phyloP scores from a whole-genome alignment of 2,329 filamentous ascomycete genomes.

The Claviceps lovelessii region DNA sequence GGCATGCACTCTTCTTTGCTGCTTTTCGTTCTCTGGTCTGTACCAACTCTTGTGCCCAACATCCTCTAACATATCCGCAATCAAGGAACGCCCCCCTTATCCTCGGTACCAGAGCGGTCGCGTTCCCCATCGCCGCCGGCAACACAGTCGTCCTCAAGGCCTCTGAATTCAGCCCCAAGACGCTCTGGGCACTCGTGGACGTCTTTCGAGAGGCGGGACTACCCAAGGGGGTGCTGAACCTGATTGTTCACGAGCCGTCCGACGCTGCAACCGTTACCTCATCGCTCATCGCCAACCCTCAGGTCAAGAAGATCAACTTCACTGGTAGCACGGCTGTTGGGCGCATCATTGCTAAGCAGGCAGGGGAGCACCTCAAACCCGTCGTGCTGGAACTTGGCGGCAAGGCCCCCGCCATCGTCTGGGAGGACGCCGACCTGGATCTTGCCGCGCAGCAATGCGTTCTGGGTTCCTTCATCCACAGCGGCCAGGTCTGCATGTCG shows the following conservation, averaged over 20 bases:
- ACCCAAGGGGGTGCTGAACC: conserved; percentile 59
- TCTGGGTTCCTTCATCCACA: conserved; percentile 56
- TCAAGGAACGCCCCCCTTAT: conserved; percentile 42
- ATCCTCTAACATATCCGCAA: not conserved
- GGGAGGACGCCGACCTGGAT: conserved; percentile 65
- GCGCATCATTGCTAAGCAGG: conserved; percentile 53
- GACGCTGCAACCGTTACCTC: conserved; percentile 54
- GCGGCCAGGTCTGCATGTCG: conserved; percentile 74
- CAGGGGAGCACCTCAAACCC: conserved; percentile 64
- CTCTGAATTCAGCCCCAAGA: conserved; percentile 52
- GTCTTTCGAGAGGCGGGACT: conserved; percentile 62
- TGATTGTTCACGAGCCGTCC: conserved; percentile 50
- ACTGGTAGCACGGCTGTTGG: conserved; percentile 67
- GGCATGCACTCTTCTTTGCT: conserved; percentile 6
- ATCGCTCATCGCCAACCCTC: conserved; percentile 50
- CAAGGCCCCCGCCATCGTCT: conserved; percentile 65
- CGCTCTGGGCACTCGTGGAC: conserved; percentile 46
- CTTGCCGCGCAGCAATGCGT: conserved; percentile 55
- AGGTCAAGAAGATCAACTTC: conserved; percentile 72
- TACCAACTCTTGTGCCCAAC: not conserved
- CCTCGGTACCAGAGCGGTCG: conserved; percentile 38
- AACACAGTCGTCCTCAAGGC: conserved; percentile 65
- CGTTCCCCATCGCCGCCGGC: conserved; percentile 58
- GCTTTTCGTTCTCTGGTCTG: not conserved
- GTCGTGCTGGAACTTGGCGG: conserved; percentile 70